Conservation (phyloP, 2,329 filamentous ascomycete genomes). For the Alternaria panax region DNA sequence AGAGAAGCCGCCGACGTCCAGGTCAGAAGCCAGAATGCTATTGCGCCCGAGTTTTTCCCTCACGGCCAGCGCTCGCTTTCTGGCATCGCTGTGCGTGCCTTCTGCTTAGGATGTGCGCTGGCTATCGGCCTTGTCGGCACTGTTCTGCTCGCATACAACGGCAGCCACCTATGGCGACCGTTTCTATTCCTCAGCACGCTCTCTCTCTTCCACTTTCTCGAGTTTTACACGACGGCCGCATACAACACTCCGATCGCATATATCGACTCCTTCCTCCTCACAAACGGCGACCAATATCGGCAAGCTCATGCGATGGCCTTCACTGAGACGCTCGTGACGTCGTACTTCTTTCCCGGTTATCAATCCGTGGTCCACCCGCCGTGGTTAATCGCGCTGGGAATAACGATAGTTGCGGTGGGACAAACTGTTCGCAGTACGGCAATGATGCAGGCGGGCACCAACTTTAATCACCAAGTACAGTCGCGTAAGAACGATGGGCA, state of each 20-base stretch:
- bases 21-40: constrained; percentile 17
- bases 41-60: constrained; percentile 50
- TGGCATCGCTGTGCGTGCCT: constrained; percentile 57
- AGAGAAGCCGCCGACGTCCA: constrained; percentile 32
- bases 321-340: constrained; percentile 72
- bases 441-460: constrained; percentile 87
- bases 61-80: constrained; percentile 55
- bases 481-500: constrained; percentile 73
- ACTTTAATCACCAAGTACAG: constrained; percentile 89
- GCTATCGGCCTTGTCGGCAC: constrained; percentile 45
- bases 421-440: constrained; percentile 80
- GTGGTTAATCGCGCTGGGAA: constrained; percentile 59
- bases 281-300: constrained; percentile 85
- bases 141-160: constrained; percentile 35
- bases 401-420: constrained; percentile 71
- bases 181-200: constrained; percentile 72
- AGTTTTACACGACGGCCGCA: constrained; percentile 88
- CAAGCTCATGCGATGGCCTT: constrained; percentile 80
- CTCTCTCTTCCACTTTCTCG: constrained; percentile 89
- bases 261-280: constrained; percentile 80
- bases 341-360: constrained; percentile 61
- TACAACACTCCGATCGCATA: constrained; percentile 80
- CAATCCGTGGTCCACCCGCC: constrained; percentile 54
- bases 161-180: constrained; percentile 63
- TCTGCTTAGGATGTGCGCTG: constrained; percentile 52